These are phyloP conservation scores for Daucus carota DNA, from an alignment of 129 eudicot species.

Conservation along the genomic window DNA sequence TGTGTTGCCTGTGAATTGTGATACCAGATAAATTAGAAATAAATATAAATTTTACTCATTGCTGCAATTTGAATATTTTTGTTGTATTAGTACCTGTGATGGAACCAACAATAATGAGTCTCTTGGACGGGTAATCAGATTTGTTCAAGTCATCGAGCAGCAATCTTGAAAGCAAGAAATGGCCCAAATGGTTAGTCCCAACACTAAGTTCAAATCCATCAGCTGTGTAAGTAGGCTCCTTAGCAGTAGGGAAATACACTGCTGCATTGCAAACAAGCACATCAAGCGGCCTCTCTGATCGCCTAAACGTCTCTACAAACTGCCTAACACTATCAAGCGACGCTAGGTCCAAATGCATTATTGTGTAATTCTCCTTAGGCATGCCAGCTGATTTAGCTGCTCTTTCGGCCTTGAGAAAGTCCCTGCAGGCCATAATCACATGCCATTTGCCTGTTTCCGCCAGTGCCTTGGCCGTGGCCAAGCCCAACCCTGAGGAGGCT, in stretches of 20 bases:
- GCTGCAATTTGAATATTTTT: no score
- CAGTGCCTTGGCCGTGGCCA: constrained; percentile 74
- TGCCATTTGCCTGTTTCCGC: constrained; percentile 38
- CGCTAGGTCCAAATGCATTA: constrained; percentile 77
- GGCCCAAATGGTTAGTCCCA: constrained; percentile 11
- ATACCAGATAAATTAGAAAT: neutral
- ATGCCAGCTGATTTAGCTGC: constrained; percentile 14
- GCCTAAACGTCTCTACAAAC: constrained; percentile 62
- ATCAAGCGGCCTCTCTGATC: constrained; percentile 57
- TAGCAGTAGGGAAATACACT: constrained; percentile 76
- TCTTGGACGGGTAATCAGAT: constrained; percentile 78
- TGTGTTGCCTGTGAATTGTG: constrained; percentile 56
- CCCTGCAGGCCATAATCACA: constrained; percentile 15
- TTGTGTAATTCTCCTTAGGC: constrained; percentile 10
- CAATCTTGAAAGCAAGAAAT: constrained; percentile 11
- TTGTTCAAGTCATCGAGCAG: constrained; percentile 43
- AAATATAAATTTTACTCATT: neutral
- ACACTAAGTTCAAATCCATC: constrained; percentile 39
- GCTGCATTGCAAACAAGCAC: constrained; percentile 90
- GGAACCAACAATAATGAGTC: constrained; percentile 30
- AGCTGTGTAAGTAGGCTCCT: constrained; percentile 72
- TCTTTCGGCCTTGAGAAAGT: constrained; percentile 11
- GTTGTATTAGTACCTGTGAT: constrained; percentile 36
- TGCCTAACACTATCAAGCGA: constrained; percentile 82
- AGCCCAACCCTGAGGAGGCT: constrained; percentile 89